Conservation (phyloP, 192 early-diverging fungal genomes). For the Coemansia furcata region DNA sequence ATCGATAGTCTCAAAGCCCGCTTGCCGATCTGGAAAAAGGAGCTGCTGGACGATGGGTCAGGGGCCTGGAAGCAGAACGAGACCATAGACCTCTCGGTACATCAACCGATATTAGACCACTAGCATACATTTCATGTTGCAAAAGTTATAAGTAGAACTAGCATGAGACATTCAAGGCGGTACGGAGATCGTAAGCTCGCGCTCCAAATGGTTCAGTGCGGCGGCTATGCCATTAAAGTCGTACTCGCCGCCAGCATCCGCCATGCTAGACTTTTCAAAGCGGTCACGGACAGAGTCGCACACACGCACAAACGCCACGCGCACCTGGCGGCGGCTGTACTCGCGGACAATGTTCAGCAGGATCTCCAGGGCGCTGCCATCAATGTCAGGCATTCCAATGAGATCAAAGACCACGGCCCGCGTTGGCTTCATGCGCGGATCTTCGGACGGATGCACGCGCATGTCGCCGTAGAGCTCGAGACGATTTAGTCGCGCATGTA, state of each 20-base stretch:
- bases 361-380: conserved; percentile 90
- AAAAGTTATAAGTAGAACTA: not conserved
- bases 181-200: conserved; percentile 21
- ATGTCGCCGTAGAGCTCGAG: conserved; percentile 93
- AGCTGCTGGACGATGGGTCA: conserved; percentile 79
- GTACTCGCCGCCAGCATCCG: conserved; percentile 60
- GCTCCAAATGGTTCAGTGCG: conserved; percentile 58
- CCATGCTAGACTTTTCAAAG: conserved; percentile 76
- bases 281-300: conserved; percentile 62
- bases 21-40: conserved; percentile 95
- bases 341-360: conserved; percentile 86
- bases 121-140: not conserved
- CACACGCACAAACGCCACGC: conserved; percentile 91
- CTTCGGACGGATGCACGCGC: conserved; percentile 91
- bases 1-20: conserved; percentile 87
- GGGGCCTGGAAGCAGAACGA: conserved; percentile 69
- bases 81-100: conserved; percentile 17
- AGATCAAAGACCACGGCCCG: conserved; percentile 90
- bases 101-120: conserved; percentile 1
- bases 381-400: conserved; percentile 80
- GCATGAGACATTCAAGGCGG: not conserved
- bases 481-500: conserved; percentile 91
- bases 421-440: conserved; percentile 72
- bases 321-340: conserved; percentile 75
- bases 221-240: conserved; percentile 70